A percentile compares a stretch with the other conserved stretches of the same genome.
phyloP scores from a whole-genome alignment of 2,329 filamentous ascomycete genomes.

The Fonsecaea pedrosoi region DNA sequence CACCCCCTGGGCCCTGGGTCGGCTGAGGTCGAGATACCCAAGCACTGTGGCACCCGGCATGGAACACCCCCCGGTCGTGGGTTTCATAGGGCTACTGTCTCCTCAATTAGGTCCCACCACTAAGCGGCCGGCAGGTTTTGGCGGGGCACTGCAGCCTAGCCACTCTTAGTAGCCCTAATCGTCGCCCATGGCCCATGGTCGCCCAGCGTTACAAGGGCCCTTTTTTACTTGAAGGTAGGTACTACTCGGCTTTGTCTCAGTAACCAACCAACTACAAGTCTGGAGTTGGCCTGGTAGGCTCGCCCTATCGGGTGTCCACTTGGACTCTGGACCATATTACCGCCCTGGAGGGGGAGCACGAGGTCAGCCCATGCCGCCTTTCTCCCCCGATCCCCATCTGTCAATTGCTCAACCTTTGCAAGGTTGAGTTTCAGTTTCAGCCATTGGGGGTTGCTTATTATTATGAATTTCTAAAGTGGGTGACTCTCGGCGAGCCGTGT shows the following conservation, averaged over 20 bases:
- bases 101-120: slow-evolving; percentile 15
- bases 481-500: neutral
- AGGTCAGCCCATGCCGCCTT: slow-evolving; percentile 16
- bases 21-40: slow-evolving; percentile 12
- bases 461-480: neutral
- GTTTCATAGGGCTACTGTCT: slow-evolving; percentile 8
- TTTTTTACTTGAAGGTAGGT: too few species aligned
- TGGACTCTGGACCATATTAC: slow-evolving; percentile 9
- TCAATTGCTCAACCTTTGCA: slow-evolving; percentile 5
- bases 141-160: neutral
- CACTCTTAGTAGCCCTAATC: neutral
- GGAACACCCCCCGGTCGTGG: neutral
- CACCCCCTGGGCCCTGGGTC: neutral
- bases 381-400: slow-evolving; percentile 1
- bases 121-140: slow-evolving; percentile 3
- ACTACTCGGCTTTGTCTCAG: neutral
- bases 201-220: neutral
- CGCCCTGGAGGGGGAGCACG: neutral
- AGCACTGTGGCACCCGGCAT: neutral
- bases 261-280: neutral
- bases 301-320: slow-evolving; percentile 4
- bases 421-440: neutral
- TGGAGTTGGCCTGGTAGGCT: neutral
- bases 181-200: neutral
- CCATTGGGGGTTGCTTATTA: neutral